phyloP scores from a whole-genome alignment of 176 grass and related monocot genomes.

The Aegilops longissima region DNA sequence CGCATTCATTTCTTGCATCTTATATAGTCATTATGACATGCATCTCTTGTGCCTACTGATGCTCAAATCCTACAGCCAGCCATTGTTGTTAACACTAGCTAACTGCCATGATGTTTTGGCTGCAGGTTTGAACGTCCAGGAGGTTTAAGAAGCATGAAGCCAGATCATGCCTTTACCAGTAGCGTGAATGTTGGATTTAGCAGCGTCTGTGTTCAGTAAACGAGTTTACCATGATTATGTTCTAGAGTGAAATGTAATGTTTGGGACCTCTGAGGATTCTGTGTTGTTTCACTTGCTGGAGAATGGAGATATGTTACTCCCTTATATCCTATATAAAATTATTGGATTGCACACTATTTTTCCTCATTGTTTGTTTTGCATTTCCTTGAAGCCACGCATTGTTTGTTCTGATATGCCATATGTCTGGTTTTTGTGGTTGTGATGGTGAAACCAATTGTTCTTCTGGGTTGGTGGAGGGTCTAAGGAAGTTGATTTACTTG shows the following conservation, averaged over 20 bases:
- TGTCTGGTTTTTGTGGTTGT: too few species aligned
- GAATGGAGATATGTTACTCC: neutral
- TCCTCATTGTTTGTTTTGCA: neutral
- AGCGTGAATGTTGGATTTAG: neutral
- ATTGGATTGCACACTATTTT: neutral
- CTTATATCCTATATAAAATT: neutral
- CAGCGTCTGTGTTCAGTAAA: neutral
- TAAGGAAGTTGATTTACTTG: neutral
- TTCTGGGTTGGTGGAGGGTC: neutral
- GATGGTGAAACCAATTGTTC: too few species aligned
- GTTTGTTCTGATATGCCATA: neutral
- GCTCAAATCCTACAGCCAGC: neutral
- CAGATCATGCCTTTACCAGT: neutral
- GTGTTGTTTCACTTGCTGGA: neutral
- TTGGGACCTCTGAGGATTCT: neutral
- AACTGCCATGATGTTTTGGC: neutral
- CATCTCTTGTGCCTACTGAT: neutral
- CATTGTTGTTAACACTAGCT: neutral
- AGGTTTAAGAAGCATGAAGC: constrained; percentile 43
- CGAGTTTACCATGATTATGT: neutral
- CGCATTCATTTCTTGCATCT: too few species aligned
- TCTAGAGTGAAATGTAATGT: neutral
- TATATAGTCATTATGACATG: neutral
- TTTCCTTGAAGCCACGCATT: neutral
- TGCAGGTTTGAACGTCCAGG: constrained; percentile 64